Evolutionary conservation across 1,284 basidiomycete species (phyloP).

Genomic region (Spongiforma sp.): DNA sequence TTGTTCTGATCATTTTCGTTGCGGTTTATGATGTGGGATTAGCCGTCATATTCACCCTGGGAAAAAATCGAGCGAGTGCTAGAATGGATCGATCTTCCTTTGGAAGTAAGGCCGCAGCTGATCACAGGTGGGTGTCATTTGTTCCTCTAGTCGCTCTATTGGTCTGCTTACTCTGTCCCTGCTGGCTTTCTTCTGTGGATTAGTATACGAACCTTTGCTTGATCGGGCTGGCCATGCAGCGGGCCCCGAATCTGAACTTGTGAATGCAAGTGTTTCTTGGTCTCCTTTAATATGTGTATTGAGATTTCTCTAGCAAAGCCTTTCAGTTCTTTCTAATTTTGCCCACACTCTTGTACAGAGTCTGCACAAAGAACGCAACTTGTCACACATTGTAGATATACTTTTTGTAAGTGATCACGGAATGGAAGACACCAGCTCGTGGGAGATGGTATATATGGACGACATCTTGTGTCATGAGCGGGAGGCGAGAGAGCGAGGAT

Average conservation of each 20-base stretch:
- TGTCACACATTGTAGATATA: constrained; percentile 83
- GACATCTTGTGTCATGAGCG: constrained; percentile 45
- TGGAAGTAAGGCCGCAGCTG: constrained; percentile 71
- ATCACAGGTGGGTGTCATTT: constrained; percentile 62
- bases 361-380: constrained; percentile 63
- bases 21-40: background rate
- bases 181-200: background rate
- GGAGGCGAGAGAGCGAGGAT: constrained; percentile 54
- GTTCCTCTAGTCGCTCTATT: background rate
- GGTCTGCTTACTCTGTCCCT: background rate
- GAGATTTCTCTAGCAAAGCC: constrained; percentile 53
- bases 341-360: constrained; percentile 57
- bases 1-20: background rate
- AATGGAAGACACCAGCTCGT: constrained; percentile 85
- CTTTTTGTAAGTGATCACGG: constrained; percentile 92
- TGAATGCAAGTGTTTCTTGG: constrained; percentile 58
- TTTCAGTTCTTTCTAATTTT: constrained; percentile 75
- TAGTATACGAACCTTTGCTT: constrained; percentile 75
- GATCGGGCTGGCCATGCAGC: constrained; percentile 80
- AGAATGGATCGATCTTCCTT: constrained; percentile 70
- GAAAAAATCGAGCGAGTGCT: constrained; percentile 75
- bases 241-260: constrained; percentile 73
- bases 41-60: constrained; percentile 19
- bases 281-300: background rate
- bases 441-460: constrained; percentile 76